phyloP scores from a whole-genome alignment of 306 rosid genomes.

The Castanopsis chinensis region DNA sequence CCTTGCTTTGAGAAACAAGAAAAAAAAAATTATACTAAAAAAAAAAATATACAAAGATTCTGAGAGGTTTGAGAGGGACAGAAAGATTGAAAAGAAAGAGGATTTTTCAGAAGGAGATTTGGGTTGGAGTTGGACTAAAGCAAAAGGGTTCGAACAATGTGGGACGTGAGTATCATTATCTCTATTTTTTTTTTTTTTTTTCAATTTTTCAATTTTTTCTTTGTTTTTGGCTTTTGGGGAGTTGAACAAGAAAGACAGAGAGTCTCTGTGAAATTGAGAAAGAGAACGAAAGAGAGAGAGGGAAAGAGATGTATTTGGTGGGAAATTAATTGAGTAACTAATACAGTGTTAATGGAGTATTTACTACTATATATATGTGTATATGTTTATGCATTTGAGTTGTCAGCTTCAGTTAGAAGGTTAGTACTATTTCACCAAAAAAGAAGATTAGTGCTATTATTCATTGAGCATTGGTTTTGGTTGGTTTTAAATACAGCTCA shows the following conservation, averaged over 20 bases:
- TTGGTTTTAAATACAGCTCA: not conserved
- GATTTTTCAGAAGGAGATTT: constrained; percentile 8
- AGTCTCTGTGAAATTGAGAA: not conserved
- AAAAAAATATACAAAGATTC: not conserved
- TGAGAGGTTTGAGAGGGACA: not conserved
- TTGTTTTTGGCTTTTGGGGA: constrained; percentile 31
- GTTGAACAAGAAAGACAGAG: constrained; percentile 33
- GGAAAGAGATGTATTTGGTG: constrained; percentile 11
- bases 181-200: not conserved
- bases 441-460: too few relatives aligned
- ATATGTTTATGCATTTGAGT: too few relatives aligned
- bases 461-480: not conserved
- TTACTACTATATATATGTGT: too few relatives aligned
- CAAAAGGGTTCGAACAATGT: constrained; percentile 26
- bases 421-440: too few relatives aligned
- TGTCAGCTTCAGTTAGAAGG: not conserved
- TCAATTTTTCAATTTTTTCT: not conserved
- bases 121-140: constrained; percentile 42
- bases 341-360: too few relatives aligned
- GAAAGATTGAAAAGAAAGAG: constrained; percentile 1
- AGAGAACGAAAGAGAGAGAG: not conserved
- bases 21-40: constrained; percentile 4
- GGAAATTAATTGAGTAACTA: not conserved
- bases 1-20: constrained; percentile 17
- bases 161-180: constrained; percentile 68